phyloP scores from a whole-genome alignment of 441 rosid species.

The Mallotus japonicus region DNA sequence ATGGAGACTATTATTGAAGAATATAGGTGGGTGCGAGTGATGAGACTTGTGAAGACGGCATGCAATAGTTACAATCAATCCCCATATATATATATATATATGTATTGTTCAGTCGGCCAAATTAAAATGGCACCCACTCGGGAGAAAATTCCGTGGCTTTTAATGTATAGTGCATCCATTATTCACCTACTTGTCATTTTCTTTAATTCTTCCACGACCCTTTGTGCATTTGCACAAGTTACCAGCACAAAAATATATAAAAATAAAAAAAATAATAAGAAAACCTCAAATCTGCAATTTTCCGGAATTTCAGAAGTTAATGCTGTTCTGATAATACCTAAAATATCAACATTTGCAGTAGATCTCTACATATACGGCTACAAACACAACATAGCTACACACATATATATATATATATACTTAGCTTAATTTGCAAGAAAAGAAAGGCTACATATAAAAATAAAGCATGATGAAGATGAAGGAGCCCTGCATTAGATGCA shows the following conservation, averaged over 20 bases:
- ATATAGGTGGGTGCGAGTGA: conserved; percentile 14
- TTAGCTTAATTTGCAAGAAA: neutral
- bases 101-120: conserved; percentile 4
- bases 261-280: too few relatives aligned
- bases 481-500: neutral
- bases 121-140: neutral
- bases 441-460: neutral
- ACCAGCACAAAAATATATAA: neutral
- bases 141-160: conserved; percentile 1
- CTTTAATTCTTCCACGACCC: neutral
- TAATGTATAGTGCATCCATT: neutral
- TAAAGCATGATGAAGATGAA: neutral
- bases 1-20: conserved; percentile 22
- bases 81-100: neutral
- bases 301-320: neutral
- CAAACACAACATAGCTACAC: neutral
- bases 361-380: neutral
- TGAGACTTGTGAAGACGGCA: conserved; percentile 13
- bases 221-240: neutral
- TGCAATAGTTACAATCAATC: neutral
- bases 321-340: neutral
- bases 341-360: too few relatives aligned
- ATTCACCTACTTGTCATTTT: conserved; percentile 21
- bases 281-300: neutral
- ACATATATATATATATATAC: too few relatives aligned